Base-by-base conservation (phyloP, 2,329 filamentous ascomycete species). In the Ceratocystis cacaofunesta region DNA sequence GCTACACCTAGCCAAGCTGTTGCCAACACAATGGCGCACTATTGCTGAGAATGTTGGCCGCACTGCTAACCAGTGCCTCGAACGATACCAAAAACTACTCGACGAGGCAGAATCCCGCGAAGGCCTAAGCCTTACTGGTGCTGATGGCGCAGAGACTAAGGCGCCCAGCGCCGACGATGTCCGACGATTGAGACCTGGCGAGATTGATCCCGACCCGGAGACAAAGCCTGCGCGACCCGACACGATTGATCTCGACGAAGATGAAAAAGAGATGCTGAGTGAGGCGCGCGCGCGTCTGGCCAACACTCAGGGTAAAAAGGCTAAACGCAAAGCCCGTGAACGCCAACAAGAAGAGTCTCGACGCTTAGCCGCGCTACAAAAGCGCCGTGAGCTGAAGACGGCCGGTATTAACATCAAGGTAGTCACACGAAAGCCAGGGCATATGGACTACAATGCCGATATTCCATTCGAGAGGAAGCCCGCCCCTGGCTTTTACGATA, bases 361-460 rank as follows among this genome's bases (percentile, higher is more conserved):
- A 67, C 84, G 94, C 65, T 77, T 99, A 68, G 94, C 94, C 1
- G 85, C 92, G 46, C 78, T 99, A 68, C 94, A 97, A 78, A 99
- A 99, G 79, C 85, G 94, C 48, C 85, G 94, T 70, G 94, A 99
- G 77, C 84, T 99, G 69, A 99, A 99, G 78, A 95, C 92, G 73
- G 91, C 94, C 1, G 94, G 94, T 61, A 97, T 99, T 77, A 99
- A 99, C 75, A 91, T 97, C 78, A 99, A 97, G 76, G 86, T 97
- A 66, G 85, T 86, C 2, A 94, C 88, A 15, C 85, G 88, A 68
- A 97, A 97, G 79, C 86, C 90, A 79, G 94, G 94, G 0, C 88
- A 97, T 78, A 99, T 99, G 90, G 94, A 99, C 76, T 99, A 99
- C 79, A 99, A 99, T 75, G 94, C 94, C 71, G 94, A 99, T 71